phyloP scores from a whole-genome alignment of 139 green algal genomes.

The Tetradesmus lagerheimii region DNA sequence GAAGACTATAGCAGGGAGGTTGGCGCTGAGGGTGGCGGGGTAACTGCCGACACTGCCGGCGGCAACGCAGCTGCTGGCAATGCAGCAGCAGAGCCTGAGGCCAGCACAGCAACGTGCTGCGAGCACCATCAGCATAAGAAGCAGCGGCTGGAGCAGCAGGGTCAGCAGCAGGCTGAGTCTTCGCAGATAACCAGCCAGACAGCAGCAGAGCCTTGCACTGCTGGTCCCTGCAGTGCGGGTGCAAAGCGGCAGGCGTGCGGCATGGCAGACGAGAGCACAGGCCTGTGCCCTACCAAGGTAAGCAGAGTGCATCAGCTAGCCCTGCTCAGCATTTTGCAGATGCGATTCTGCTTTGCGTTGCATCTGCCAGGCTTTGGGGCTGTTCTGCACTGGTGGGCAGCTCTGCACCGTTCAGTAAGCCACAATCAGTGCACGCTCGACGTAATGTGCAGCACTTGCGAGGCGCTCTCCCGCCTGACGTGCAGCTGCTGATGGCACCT shows the following conservation, averaged over 20 bases:
- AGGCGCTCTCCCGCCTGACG: no score
- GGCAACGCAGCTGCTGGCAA: neutral
- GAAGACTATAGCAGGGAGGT: neutral
- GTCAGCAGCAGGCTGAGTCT: conserved; percentile 35
- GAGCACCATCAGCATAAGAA: conserved; percentile 19
- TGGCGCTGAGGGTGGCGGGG: neutral
- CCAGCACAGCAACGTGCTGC: conserved; percentile 24
- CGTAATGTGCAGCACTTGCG: no score
- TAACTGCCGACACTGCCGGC: neutral
- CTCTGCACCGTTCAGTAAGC: no score
- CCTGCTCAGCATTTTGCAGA: no score
- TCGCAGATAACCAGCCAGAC: conserved; percentile 13
- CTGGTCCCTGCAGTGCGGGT: neutral
- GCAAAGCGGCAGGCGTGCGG: neutral
- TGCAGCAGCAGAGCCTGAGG: conserved; percentile 4
- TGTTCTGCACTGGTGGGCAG: no score
- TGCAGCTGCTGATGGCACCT: no score
- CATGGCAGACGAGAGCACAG: neutral
- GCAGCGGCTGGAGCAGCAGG: conserved; percentile 26
- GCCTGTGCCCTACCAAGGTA: neutral
- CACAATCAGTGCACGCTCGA: no score
- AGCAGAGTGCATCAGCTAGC: neutral
- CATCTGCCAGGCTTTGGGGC: no score
- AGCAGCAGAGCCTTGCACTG: neutral
- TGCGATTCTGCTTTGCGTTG: no score